phyloP scores from a whole-genome alignment of 257 asterid species.

The Catharanthus roseus region DNA sequence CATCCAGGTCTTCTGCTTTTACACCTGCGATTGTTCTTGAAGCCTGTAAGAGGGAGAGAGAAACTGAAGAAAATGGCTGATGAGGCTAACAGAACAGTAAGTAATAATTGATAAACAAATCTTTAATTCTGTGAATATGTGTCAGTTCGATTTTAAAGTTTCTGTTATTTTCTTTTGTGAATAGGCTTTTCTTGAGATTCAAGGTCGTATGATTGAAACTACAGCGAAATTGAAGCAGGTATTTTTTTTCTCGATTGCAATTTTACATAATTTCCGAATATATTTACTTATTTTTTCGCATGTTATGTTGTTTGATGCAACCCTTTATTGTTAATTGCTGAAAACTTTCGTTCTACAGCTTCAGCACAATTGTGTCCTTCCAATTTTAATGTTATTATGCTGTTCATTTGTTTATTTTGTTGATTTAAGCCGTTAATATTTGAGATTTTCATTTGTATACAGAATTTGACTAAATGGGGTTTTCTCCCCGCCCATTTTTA shows the following conservation, averaged over 20 bases:
- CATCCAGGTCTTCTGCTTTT: not conserved
- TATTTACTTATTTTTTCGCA: not conserved
- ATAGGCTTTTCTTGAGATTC: slow-evolving; percentile 91
- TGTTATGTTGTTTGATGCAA: not conserved
- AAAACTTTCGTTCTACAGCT: slow-evolving; percentile 6
- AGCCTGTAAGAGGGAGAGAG: slow-evolving; percentile 4
- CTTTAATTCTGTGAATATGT: not conserved
- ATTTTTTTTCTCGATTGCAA: not conserved
- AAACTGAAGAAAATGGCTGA: slow-evolving; percentile 58
- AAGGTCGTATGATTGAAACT: slow-evolving; percentile 84
- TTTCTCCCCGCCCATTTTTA: too few species aligned
- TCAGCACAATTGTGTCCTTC: not conserved
- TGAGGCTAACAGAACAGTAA: slow-evolving; percentile 69
- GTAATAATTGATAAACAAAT: slow-evolving; percentile 5
- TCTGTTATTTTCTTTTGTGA: not conserved
- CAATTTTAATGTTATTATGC: not conserved
- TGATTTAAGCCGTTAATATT: not conserved
- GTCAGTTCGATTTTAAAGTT: not conserved
- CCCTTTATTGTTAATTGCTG: not conserved
- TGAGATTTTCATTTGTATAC: not conserved
- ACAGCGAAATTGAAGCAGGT: slow-evolving; percentile 91
- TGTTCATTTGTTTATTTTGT: not conserved
- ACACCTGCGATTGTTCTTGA: not conserved
- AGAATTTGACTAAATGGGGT: too few species aligned
- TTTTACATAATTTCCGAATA: not conserved